Conservation (phyloP, 768 basidiomycete genomes). For the Rhizopogon vinicolor region DNA sequence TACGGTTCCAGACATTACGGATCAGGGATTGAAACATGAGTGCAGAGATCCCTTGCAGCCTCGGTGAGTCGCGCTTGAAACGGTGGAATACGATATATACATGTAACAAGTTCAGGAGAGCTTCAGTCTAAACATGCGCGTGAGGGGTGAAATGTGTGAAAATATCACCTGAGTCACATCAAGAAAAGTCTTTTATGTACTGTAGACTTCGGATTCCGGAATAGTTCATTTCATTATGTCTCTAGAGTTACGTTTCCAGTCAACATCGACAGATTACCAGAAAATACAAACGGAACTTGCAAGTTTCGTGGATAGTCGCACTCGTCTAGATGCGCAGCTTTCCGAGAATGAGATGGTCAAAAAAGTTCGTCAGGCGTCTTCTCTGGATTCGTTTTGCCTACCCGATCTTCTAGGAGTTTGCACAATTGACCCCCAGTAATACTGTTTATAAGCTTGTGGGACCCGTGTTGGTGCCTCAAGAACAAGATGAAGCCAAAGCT, state of each 20-base stretch:
- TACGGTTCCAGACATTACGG: too few species aligned
- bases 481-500: constrained; percentile 77
- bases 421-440: constrained; percentile 66
- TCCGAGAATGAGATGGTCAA: constrained; percentile 91
- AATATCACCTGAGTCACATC: neutral
- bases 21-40: too few species aligned
- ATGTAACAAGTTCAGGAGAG: too few species aligned
- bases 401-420: constrained; percentile 65
- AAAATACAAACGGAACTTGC: constrained; percentile 75
- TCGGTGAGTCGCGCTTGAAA: too few species aligned
- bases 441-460: constrained; percentile 89
- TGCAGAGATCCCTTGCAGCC: too few species aligned
- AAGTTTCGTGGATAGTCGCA: constrained; percentile 70
- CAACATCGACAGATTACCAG: constrained; percentile 70
- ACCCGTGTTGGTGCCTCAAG: constrained; percentile 87
- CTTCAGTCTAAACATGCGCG: too few species aligned
- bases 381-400: neutral
- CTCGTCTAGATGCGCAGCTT: constrained; percentile 84
- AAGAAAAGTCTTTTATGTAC: too few species aligned
- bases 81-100: too few species aligned
- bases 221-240: constrained; percentile 36
- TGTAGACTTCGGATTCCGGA: too few species aligned
- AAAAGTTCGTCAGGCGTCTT: constrained; percentile 49
- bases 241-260: constrained; percentile 57
- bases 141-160: neutral